Conservation (phyloP, 192 early-diverging fungal species). For the Martensiomyces pterosporus region DNA sequence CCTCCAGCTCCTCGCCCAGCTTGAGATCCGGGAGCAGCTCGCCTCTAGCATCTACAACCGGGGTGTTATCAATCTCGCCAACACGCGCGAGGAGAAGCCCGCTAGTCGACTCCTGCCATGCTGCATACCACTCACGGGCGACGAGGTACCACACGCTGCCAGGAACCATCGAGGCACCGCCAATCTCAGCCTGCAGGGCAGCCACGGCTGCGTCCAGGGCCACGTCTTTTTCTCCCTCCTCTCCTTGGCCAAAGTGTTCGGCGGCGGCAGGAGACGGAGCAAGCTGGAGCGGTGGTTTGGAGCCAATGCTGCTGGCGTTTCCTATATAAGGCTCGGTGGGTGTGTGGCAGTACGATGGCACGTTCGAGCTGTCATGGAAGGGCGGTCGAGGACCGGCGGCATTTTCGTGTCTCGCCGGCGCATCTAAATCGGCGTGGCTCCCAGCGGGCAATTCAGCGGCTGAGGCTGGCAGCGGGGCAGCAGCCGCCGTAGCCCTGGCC, state of each 20-base stretch:
- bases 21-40: constrained; percentile 35
- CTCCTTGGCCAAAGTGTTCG: background rate
- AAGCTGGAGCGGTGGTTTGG: background rate
- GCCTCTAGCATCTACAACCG: constrained; percentile 21
- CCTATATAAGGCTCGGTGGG: constrained; percentile 40
- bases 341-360: constrained; percentile 26
- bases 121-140: constrained; percentile 36
- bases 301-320: constrained; percentile 9
- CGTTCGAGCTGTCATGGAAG: constrained; percentile 5
- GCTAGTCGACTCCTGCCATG: constrained; percentile 45
- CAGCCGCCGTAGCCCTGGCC: background rate
- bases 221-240: background rate
- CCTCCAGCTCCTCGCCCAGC: constrained; percentile 22
- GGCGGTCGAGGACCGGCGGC: no score
- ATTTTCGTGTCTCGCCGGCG: no score
- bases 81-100: constrained; percentile 21
- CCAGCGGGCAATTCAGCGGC: background rate
- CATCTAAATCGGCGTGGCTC: no score
- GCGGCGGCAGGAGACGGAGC: background rate
- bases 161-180: constrained; percentile 17
- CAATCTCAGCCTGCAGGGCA: constrained; percentile 17
- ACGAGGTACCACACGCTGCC: constrained; percentile 53
- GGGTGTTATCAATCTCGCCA: constrained; percentile 50
- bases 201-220: constrained; percentile 11
- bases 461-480: background rate